Evolutionary conservation across 768 basidiomycete genomes (phyloP).

Genomic region (Austroboletus festivus): DNA sequence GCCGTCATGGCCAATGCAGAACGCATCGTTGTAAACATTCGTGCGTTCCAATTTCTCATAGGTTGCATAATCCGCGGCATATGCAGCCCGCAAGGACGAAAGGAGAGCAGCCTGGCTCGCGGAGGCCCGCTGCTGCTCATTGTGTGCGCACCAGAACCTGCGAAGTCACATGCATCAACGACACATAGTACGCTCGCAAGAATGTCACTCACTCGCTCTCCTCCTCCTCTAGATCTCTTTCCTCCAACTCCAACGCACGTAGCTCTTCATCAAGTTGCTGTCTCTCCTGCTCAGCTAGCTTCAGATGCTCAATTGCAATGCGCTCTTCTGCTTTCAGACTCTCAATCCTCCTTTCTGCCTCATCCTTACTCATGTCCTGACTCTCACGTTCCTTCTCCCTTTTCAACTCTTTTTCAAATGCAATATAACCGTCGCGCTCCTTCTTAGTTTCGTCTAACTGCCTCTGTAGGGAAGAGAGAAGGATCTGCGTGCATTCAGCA

Average conservation of each 20-base stretch:
- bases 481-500: constrained; percentile 85
- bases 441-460: constrained; percentile 88
- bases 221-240: constrained; percentile 74
- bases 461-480: constrained; percentile 70
- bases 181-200: neutral
- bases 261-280: constrained; percentile 74
- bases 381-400: constrained; percentile 76
- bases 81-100: constrained; percentile 71
- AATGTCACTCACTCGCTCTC: constrained; percentile 67
- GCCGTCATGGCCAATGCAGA: constrained; percentile 92
- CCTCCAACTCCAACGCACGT: constrained; percentile 66
- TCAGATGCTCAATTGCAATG: constrained; percentile 69
- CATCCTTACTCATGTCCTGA: constrained; percentile 57
- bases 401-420: constrained; percentile 84
- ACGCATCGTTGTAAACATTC: constrained; percentile 94
- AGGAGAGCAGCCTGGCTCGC: constrained; percentile 69
- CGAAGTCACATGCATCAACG: constrained; percentile 8
- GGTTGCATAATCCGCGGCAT: constrained; percentile 71
- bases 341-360: constrained; percentile 71
- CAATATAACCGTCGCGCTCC: constrained; percentile 89
- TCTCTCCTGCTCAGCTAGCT: constrained; percentile 72
- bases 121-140: constrained; percentile 61
- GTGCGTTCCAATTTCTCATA: constrained; percentile 85
- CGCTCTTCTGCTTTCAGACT: constrained; percentile 67
- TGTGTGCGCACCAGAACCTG: constrained; percentile 83